Percentiles rank a stretch among this genome's conserved stretches.
Evolutionary conservation across 2,329 filamentous ascomycete species (phyloP).

Genomic region (Mariannaea sp.): DNA sequence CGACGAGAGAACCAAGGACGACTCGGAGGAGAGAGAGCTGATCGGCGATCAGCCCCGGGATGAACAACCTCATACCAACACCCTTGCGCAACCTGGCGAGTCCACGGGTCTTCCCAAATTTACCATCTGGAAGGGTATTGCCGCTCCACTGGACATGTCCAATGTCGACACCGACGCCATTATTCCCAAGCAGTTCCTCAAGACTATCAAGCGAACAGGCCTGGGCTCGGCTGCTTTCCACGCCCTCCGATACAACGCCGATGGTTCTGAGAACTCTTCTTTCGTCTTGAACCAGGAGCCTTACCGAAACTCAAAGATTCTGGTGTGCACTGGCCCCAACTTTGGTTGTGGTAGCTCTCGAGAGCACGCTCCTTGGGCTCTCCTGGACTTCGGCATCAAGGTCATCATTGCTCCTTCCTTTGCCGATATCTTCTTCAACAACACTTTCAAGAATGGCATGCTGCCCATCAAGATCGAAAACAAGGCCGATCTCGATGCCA

Average conservation of each 20-base stretch:
- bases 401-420: slow-evolving; percentile 87
- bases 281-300: slow-evolving; percentile 92
- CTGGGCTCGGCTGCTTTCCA: slow-evolving; percentile 89
- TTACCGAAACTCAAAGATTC: slow-evolving; percentile 82
- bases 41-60: slow-evolving; percentile 67
- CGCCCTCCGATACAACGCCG: slow-evolving; percentile 75
- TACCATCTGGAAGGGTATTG: slow-evolving; percentile 80
- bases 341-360: slow-evolving; percentile 93
- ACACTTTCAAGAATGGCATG: slow-evolving; percentile 99
- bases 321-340: slow-evolving; percentile 89
- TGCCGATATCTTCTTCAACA: slow-evolving; percentile 91
- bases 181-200: slow-evolving; percentile 98
- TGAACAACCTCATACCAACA: slow-evolving; percentile 67
- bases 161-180: slow-evolving; percentile 99
- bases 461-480: slow-evolving; percentile 79
- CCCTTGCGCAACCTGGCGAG: slow-evolving; percentile 47
- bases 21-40: slow-evolving; percentile 57
- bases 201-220: slow-evolving; percentile 97
- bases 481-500: slow-evolving; percentile 65
- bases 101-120: slow-evolving; percentile 81
- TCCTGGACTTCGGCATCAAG: slow-evolving; percentile 95
- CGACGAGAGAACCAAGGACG: slow-evolving; percentile 57
- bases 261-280: slow-evolving; percentile 74
- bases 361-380: slow-evolving; percentile 96
- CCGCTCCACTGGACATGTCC: slow-evolving; percentile 81